phyloP scores from a whole-genome alignment of 1,139 yeast genomes.

The Kazachstania sp. region DNA sequence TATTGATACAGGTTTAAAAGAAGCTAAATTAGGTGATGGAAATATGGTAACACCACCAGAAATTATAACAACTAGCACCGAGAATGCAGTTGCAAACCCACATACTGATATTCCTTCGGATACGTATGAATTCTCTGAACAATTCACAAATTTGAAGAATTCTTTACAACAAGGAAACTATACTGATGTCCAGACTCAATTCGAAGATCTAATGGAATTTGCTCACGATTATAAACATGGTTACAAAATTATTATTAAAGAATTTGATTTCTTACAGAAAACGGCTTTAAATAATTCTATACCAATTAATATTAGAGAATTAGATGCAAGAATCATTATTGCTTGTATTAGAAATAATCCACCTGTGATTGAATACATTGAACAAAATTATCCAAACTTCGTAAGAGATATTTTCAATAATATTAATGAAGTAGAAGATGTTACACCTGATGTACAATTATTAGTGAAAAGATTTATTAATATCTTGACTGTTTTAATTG shows the following conservation, averaged over 20 bases:
- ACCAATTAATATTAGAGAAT: constrained; percentile 34
- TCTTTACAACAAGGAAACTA: constrained; percentile 11
- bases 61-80: too few species aligned
- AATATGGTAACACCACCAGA: constrained; percentile 8
- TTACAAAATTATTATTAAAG: constrained; percentile 24
- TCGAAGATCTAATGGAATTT: constrained; percentile 28
- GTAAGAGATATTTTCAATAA: constrained; percentile 12
- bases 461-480: constrained; percentile 26
- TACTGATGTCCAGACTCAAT: constrained; percentile 10
- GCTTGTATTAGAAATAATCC: constrained; percentile 65
- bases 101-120: too few species aligned
- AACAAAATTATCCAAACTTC: constrained; percentile 14
- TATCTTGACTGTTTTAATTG: constrained; percentile 19
- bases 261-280: constrained; percentile 19
- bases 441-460: constrained; percentile 7
- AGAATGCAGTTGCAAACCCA: too few species aligned
- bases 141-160: constrained; percentile 15
- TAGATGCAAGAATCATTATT: constrained; percentile 44
- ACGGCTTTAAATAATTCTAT: constrained; percentile 12
- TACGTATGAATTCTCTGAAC: constrained; percentile 21
- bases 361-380: constrained; percentile 40
- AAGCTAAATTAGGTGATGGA: constrained; percentile 45
- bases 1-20: constrained; percentile 56
- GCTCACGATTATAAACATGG: constrained; percentile 32
- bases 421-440: constrained; percentile 7